phyloP scores from a whole-genome alignment of 768 basidiomycete genomes.

The Erythrobasidium yunnanense region DNA sequence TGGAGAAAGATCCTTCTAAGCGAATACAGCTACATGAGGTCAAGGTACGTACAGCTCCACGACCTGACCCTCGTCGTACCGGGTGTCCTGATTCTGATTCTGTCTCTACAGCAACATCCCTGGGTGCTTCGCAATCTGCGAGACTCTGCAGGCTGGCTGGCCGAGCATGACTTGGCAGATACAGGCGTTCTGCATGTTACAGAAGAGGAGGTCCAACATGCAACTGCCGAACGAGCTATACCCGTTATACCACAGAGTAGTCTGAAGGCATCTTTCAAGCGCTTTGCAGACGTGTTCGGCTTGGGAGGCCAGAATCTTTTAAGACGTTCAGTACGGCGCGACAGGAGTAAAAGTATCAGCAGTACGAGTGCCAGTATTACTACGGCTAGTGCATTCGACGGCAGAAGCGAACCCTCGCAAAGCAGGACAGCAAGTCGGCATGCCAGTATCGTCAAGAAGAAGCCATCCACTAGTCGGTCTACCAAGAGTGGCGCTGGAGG shows the following conservation, averaged over 20 bases:
- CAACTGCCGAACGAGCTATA: constrained; percentile 36
- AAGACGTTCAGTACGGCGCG: constrained; percentile 8
- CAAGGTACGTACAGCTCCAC: constrained; percentile 51
- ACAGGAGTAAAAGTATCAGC: constrained; percentile 34
- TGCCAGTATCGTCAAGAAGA: constrained; percentile 25
- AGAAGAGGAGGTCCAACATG: constrained; percentile 63
- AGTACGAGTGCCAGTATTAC: constrained; percentile 30
- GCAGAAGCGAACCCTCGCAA: constrained; percentile 22
- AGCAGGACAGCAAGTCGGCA: constrained; percentile 29
- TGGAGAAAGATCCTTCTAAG: constrained; percentile 34
- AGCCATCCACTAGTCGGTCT: not conserved
- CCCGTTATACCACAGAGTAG: constrained; percentile 16
- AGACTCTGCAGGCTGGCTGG: constrained; percentile 61
- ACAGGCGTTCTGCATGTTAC: constrained; percentile 54
- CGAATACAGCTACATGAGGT: constrained; percentile 60
- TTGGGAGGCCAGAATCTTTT: constrained; percentile 5
- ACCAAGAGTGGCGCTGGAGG: not conserved
- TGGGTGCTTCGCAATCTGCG: constrained; percentile 43
- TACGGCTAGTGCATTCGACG: constrained; percentile 17
- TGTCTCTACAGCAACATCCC: constrained; percentile 43
- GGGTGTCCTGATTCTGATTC: too few species aligned
- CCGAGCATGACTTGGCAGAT: constrained; percentile 50
- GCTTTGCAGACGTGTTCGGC: constrained; percentile 33
- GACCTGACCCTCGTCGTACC: too few species aligned
- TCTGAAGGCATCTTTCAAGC: constrained; percentile 35